Conservation (phyloP, 176 grass and related monocot species). For the Avena sativa region DNA sequence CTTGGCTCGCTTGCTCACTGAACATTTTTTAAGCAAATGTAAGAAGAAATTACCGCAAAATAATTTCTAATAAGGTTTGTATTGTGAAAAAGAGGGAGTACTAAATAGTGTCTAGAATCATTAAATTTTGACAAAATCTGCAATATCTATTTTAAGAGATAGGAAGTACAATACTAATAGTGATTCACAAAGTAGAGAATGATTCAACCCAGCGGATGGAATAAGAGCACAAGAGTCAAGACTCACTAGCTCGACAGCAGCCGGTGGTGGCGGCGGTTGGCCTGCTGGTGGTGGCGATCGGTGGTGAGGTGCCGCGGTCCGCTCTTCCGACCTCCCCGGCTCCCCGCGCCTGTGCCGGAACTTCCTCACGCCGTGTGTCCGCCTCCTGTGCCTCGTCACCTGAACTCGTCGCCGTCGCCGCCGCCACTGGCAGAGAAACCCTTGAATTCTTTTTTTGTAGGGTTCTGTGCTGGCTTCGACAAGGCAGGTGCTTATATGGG, state of each 20-base stretch:
- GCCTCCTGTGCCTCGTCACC: not conserved
- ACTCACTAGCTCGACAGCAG: not conserved
- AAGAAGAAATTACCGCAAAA: not conserved
- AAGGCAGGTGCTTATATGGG: too few species aligned
- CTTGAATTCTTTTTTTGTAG: too few species aligned
- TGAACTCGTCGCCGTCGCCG: too few species aligned
- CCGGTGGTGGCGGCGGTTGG: not conserved
- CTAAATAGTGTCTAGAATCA: too few species aligned
- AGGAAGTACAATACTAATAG: too few species aligned
- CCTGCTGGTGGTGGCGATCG: not conserved
- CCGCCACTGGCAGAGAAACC: too few species aligned
- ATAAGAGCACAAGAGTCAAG: not conserved
- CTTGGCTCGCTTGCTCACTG: slow-evolving; percentile 6
- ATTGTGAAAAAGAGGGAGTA: too few species aligned
- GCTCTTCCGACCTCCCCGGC: not conserved
- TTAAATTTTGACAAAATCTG: too few species aligned
- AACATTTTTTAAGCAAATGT: not conserved
- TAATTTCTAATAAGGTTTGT: too few species aligned
- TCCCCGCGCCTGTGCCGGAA: not conserved
- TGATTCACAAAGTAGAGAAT: not conserved
- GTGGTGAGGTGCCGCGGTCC: not conserved
- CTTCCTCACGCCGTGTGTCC: not conserved
- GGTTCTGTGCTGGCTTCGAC: too few species aligned
- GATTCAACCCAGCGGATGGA: not conserved
- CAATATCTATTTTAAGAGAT: too few species aligned